phyloP scores from a whole-genome alignment of 108 stramenopile genomes.

The Cylindrotheca closterium region DNA sequence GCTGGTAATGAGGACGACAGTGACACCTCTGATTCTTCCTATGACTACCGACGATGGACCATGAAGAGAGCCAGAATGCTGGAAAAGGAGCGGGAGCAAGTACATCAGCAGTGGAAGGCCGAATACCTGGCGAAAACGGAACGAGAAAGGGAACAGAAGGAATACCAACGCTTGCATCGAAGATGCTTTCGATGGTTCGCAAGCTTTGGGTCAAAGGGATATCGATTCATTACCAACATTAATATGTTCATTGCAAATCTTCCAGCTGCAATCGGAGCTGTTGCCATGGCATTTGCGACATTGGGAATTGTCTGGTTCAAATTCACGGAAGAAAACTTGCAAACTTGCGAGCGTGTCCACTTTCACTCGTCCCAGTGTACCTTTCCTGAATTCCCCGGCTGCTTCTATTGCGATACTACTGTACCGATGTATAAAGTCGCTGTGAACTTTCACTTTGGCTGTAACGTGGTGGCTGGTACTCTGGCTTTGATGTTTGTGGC shows the following conservation, averaged over 20 bases:
- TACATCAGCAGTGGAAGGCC: conserved; percentile 53
- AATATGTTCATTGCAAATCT: conserved; percentile 75
- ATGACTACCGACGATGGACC: conserved; percentile 37
- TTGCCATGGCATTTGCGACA: conserved; percentile 64
- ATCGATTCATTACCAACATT: conserved; percentile 30
- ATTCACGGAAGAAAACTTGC: conserved; percentile 69
- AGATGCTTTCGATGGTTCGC: conserved; percentile 14
- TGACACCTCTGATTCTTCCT: conserved; percentile 11
- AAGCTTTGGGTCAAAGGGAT: background rate
- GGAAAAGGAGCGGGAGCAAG: conserved; percentile 37
- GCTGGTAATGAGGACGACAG: background rate
- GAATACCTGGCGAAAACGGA: conserved; percentile 22
- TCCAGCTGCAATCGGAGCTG: conserved; percentile 68
- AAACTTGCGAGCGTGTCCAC: conserved; percentile 70
- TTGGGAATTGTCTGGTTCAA: conserved; percentile 86
- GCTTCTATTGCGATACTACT: conserved; percentile 72
- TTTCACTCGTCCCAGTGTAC: conserved; percentile 71
- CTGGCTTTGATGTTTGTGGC: conserved; percentile 45
- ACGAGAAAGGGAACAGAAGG: conserved; percentile 22
- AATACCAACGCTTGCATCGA: conserved; percentile 2
- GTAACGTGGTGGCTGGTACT: conserved; percentile 50
- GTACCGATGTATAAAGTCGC: conserved; percentile 40
- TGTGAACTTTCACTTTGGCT: conserved; percentile 54
- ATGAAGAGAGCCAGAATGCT: conserved; percentile 30
- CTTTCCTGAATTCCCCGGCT: conserved; percentile 83